Evolutionary conservation across 768 basidiomycete genomes (phyloP), one percentile per base, ranked within the genome.

Genomic region (Boletales sp.): DNA sequence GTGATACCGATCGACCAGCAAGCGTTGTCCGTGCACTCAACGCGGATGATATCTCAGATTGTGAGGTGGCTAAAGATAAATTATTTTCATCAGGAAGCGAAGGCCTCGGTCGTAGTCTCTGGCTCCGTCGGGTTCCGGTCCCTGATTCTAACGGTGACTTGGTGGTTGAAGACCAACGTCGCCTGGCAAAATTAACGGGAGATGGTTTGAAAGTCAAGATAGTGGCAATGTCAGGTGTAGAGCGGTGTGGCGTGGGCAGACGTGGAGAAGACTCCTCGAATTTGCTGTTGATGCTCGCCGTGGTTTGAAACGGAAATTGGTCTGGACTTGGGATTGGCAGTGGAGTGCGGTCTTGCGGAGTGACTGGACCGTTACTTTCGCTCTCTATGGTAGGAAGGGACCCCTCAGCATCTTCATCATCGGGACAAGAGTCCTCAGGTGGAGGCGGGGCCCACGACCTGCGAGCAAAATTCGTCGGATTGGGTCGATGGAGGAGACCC

Each of bases 171-270:
- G 70, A 76, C 83, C 83, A 84, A 50, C 82, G 77, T 46, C 79
- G 78, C 57, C 76, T 77, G 8, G 83, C 82, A 61, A 81, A 83
- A 56, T 76, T 75, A 64, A 78, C 74, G n/a, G 83, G 83, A 34
- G 81, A 79, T 14, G 84, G 84, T 44, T 81, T 81, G 63, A 74
- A 79, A 19, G 76, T 78, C 58, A 82, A 59, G 29, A 77, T 71
- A 27, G 70, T 73, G 43, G 74, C 70, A 63, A 67, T 24, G 47
- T 45, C 49, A 32, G 58, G 50, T 24, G 43, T 43, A 40, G 48
- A 43, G 53, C 35, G 52, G 48, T 56, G 61, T 52, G 65, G 65
- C 14, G 49, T 63, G 41, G 63, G 51, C 47, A 38, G 53, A 56
- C 55, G 62, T 48, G 56, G 48, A 54, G 53, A 48, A 51, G 41